These are phyloP conservation scores for Saksenaea vasiformis DNA, from an alignment of 371 early-diverging fungal species.

Conservation along the genomic window DNA sequence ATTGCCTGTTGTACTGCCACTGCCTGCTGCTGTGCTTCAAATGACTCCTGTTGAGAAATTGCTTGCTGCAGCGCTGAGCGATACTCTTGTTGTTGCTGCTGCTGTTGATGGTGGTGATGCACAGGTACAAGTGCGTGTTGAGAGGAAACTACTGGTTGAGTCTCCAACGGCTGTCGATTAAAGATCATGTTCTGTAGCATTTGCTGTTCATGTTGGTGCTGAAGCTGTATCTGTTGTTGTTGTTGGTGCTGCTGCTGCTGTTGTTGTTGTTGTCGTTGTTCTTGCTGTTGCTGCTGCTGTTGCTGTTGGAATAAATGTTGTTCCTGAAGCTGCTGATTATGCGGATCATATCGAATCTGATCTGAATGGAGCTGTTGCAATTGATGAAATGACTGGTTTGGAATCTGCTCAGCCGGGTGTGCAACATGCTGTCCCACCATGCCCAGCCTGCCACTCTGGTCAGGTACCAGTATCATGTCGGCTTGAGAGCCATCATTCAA, in stretches of 20 bases:
- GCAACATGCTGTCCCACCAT: not conserved
- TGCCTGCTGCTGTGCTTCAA: not conserved
- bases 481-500: not conserved
- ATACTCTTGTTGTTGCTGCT: not conserved
- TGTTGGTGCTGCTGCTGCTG: not conserved
- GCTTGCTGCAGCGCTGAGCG: not conserved
- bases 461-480: constrained; percentile 1
- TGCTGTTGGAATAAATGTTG: not conserved
- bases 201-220: not conserved
- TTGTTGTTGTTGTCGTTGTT: not conserved
- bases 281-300: not conserved
- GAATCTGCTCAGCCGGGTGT: not conserved
- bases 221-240: not conserved
- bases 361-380: not conserved
- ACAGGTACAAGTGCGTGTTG: not conserved
- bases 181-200: not conserved
- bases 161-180: not conserved
- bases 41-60: not conserved
- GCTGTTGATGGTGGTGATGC: not conserved
- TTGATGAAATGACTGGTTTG: not conserved
- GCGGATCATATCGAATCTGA: not conserved
- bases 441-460: constrained; percentile 5
- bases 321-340: not conserved
- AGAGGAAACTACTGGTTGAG: not conserved
- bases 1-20: not conserved